Evolutionary conservation across 2,329 filamentous ascomycete genomes (phyloP).

Genomic region (Dothideomycetes sp.): DNA sequence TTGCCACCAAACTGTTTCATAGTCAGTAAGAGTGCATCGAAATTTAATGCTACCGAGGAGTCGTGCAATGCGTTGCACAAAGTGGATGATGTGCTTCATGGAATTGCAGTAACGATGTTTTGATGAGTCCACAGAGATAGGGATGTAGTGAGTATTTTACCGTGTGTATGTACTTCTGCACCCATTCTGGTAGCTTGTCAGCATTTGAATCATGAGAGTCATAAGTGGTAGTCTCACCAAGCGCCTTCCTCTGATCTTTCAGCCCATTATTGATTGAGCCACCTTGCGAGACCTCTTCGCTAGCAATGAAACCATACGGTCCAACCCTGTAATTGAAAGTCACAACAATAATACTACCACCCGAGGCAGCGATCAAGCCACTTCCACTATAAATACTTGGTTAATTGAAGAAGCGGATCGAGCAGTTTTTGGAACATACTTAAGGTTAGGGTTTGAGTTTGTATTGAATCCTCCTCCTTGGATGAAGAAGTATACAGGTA

Average conservation of each 20-base stretch:
- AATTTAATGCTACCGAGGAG: no score
- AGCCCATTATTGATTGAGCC: conserved; percentile 58
- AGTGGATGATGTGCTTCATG: no score
- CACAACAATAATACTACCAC: conserved; percentile 55
- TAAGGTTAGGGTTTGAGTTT: conserved; percentile 38
- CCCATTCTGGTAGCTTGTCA: conserved; percentile 41
- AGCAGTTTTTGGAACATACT: conserved; percentile 19
- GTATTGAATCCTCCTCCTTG: conserved; percentile 38
- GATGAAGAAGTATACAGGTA: conserved; percentile 55
- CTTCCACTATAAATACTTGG: conserved; percentile 27
- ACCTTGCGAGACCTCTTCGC: conserved; percentile 38
- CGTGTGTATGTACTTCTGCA: conserved; percentile 49
- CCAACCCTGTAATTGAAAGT: conserved; percentile 70
- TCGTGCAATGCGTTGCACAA: no score
- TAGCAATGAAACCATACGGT: conserved; percentile 59
- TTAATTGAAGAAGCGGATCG: background rate
- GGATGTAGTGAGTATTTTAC: no score
- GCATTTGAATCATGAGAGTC: background rate
- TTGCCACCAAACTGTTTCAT: conserved; percentile 64
- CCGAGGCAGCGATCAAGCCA: conserved; percentile 48
- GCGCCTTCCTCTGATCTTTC: conserved; percentile 56
- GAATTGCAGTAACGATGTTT: no score
- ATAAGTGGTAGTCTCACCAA: conserved; percentile 20
- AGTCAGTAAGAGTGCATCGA: no score
- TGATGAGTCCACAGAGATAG: no score